Evolutionary conservation across 805 yeast species (phyloP), one percentile per base, ranked within the genome.

Genomic region (Yarrowia yakushimensis): DNA sequence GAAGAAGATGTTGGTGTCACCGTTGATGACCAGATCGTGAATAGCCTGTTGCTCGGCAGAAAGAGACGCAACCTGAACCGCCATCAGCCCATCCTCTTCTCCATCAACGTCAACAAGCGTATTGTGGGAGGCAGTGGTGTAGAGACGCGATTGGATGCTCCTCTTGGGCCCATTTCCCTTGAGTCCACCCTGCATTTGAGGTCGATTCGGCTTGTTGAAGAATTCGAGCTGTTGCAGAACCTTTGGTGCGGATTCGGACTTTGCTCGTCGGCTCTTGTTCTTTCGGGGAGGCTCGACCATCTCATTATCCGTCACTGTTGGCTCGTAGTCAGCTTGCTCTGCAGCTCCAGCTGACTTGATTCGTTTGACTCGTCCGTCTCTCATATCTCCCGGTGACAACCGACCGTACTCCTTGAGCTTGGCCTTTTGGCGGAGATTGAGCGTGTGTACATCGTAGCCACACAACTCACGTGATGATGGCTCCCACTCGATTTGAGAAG

Each of bases 1-100:
- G 72, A 89, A 94, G 71, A 94, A 94, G 2, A 94, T 75, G 64
- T 86, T 89, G 17, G 78, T 75, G 2, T 65, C 43, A 0, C 96
- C 91, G 22, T 77, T 70, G 45, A 82, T 73, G 0, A 86, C 96
- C 61, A 88, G 73, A 10, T 84, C 81, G 11, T 89, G 78, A 22
- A 94, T 85, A 23, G 69, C 69, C 61, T 74, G 71, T 72, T 85
- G 89, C 71, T 85, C 88, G 8, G 68, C 71, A 20, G 77, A 73
- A 4, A 77, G 70, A 54, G 68, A 66, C 4, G 74, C 66, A 20
- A 64, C 62, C 11, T 70, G 65, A 11, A 67, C 55, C 11, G 60
- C 33, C 33, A 39, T 42, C 42, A 45, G 25, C 2, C 63, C 64
- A 11, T 62, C 65, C 17, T 63, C 46, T 15, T 52, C 48, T 6